Evolutionary conservation across 2,329 filamentous ascomycete genomes (phyloP), one percentile per base, ranked within the genome.

Genomic region (Phyllosticta capitalensis): DNA sequence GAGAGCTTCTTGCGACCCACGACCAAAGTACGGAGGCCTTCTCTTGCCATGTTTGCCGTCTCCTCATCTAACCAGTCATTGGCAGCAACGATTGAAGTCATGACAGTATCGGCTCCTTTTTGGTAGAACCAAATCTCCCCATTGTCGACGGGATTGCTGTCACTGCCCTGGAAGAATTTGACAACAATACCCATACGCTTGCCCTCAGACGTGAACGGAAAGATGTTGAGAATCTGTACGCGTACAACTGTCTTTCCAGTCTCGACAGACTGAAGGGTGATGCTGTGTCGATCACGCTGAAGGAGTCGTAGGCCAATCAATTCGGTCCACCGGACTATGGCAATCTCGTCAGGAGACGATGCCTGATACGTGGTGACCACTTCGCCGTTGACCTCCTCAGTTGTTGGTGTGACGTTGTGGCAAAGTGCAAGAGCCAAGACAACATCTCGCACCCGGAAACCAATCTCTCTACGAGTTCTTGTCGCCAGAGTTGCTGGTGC

Each of bases 51-150:
- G 71, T 99, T 99, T n/a, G 90, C 90, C 0, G 94, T 97, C 73
- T 99, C 94, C 72, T 99, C 94, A 65, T 99, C 94, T 0, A 99
- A 84, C 95, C 94, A 99, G 76, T 99, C 94, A 69, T 97, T 99
- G 19, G 92, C 85, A 7, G 88, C 90, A 38, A 99, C 94, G 64
- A 99, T 97, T 2, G 87, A 82, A n/a, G 87, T 84, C 95, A 99
- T 99, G 64, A 99, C 92, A 0, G 94, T 97, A 71, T 99, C 95
- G 2, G 94, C 95, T 62, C 94, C 94, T 74, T 99, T 99, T 68
- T 99, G 92, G 69, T 92, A 97, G 75, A 99, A 99, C 89, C 92
- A 96, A 28, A 97, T 92, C 69, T 97, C 92, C 14, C 88, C 85
- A 1, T 80, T 77, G 2, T 80, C 70, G 0, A 75, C 67, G 1